These are phyloP conservation scores for Saturnispora sekii DNA, from an alignment of 805 yeast species.

Conservation along the genomic window DNA sequence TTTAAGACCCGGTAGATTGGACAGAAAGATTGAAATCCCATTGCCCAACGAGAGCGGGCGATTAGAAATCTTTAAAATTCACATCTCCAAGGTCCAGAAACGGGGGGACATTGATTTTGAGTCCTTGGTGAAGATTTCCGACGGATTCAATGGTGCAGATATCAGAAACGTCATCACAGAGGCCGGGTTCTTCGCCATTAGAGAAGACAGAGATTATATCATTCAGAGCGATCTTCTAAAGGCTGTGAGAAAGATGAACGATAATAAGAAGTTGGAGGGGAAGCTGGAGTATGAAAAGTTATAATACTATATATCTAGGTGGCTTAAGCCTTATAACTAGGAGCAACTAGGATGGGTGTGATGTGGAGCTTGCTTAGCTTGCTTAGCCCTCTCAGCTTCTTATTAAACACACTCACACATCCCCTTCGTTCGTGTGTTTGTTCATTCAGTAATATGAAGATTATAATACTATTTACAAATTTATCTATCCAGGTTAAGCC, in stretches of 20 bases:
- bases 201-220: conserved; percentile 95
- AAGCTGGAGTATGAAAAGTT: conserved; percentile 90
- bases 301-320: conserved; percentile 25
- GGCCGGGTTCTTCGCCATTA: conserved; percentile 92
- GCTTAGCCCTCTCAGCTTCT: no score
- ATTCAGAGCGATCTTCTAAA: conserved; percentile 91
- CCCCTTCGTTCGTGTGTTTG: no score
- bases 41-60: conserved; percentile 93
- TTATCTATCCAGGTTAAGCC: background rate
- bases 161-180: conserved; percentile 91
- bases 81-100: conserved; percentile 83
- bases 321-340: background rate
- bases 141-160: conserved; percentile 97
- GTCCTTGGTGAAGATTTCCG: conserved; percentile 75
- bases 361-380: background rate
- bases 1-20: conserved; percentile 96
- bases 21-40: conserved; percentile 93
- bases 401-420: no score
- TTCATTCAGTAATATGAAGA: no score
- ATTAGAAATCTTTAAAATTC: conserved; percentile 81
- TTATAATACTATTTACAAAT: no score
- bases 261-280: conserved; percentile 94
- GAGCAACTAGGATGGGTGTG: background rate
- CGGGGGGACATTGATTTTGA: conserved; percentile 76
- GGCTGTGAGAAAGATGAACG: conserved; percentile 96